Evolutionary conservation across 805 yeast species (phyloP), one percentile per base, ranked within the genome.

Genomic region (Limtongia smithiae): DNA sequence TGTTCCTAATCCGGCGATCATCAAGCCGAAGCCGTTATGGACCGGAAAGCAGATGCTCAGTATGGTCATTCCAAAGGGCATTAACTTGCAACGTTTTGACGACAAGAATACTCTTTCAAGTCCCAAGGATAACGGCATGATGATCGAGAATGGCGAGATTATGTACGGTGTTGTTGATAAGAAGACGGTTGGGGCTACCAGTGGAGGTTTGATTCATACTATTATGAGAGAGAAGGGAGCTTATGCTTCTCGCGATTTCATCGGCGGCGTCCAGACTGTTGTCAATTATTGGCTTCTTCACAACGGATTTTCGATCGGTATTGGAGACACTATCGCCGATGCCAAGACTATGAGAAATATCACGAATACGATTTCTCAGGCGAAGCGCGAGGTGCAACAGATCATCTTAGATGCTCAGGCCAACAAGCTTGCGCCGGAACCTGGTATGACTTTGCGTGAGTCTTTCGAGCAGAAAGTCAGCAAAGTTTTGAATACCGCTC

Each of bases 321-420:
- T 93, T 70, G 99, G 99, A 76, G 99, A 93, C 71, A 93, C 98
- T 3, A 94, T 93, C 73, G 98, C 98, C 41, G 98, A 94, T 74
- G 80, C 90, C n/a, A 82, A 79, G 27, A 93, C 99, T 36, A 94
- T 93, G 96, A 81, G 82, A 60, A 84, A 83, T 60, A 90, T 93
- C 62, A 93, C 97, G 1, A 83, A 84, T 50, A 91, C 97, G 3
- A 93, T 93, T 68, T 82, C 87, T 44, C 87, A 82, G 54, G 98
- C 98, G 14, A 94, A 94, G 69, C 79, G 78, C 39, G 88, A 91
- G 72, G 99, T 93, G 34, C 97, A 91, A 66, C 93, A 85, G 62
- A 91, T 91, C 46, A 91, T 93, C 53, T 71, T 79, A 60, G 95
- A 88, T 65, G 98, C 97, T 1, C 97, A 93, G 67, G 82, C 79